Evolutionary conservation across 495 filamentous ascomycete species (phyloP).

Genomic region (Thermothielavioides terrestris): DNA sequence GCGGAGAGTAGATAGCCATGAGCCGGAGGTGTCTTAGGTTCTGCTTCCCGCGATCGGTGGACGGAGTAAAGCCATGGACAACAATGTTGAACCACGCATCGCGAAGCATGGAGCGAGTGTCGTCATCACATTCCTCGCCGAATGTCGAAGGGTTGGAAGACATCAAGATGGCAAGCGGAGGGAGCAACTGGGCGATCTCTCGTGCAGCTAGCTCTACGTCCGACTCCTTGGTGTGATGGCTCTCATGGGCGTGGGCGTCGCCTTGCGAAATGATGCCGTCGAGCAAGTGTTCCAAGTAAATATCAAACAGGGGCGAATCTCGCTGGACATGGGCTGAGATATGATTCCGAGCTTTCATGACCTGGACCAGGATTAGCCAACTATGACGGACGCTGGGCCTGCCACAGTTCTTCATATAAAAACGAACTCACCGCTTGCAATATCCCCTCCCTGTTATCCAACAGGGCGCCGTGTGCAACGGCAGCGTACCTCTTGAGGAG

Average conservation of each 20-base stretch:
- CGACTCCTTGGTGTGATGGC: slow-evolving; percentile 52
- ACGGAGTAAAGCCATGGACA: slow-evolving; percentile 79
- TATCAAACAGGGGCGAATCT: slow-evolving; percentile 61
- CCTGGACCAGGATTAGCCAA: slow-evolving; percentile 35
- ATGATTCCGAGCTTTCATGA: slow-evolving; percentile 64
- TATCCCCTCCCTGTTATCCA: slow-evolving; percentile 52
- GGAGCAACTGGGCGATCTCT: slow-evolving; percentile 76
- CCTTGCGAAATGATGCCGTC: slow-evolving; percentile 87
- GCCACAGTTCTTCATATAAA: background rate
- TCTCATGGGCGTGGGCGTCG: slow-evolving; percentile 49
- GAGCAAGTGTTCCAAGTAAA: slow-evolving; percentile 75
- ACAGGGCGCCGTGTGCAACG: slow-evolving; percentile 59
- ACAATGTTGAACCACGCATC: slow-evolving; percentile 98
- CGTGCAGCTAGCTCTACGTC: slow-evolving; percentile 70
- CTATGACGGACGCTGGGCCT: background rate
- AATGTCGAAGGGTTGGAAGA: slow-evolving; percentile 43
- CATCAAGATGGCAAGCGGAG: slow-evolving; percentile 69
- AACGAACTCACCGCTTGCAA: slow-evolving; percentile 51
- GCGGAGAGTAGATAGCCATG: slow-evolving; percentile 76
- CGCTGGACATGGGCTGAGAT: slow-evolving; percentile 60
- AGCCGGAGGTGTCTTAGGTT: slow-evolving; percentile 64
- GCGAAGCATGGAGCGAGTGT: slow-evolving; percentile 60
- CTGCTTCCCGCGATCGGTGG: slow-evolving; percentile 56
- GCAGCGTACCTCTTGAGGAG: slow-evolving; percentile 74
- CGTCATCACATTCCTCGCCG: slow-evolving; percentile 44